A percentile compares a stretch with the other conserved stretches of the same genome.
Evolutionary conservation across 441 rosid genomes (phyloP).

Genomic region (Populus trichocarpa): DNA sequence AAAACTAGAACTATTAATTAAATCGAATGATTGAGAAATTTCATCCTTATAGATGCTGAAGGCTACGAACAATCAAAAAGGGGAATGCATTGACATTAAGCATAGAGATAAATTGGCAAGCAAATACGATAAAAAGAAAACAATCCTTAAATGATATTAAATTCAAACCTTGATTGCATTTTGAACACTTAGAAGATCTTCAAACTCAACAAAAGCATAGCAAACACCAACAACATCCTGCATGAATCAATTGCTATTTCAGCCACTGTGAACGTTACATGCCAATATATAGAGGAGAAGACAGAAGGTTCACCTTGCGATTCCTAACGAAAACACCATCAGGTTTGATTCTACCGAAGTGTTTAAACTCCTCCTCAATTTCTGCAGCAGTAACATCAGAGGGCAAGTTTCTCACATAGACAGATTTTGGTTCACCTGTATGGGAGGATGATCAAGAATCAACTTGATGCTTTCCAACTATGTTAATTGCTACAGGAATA

Average conservation of each 20-base stretch:
- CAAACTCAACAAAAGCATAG: conserved; percentile 76
- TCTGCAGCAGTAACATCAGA: conserved; percentile 54
- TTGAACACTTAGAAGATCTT: conserved; percentile 51
- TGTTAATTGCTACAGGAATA: neutral
- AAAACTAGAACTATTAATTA: neutral
- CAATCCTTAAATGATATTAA: neutral
- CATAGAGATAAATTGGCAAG: too few relatives aligned
- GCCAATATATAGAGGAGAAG: neutral
- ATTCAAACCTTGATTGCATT: conserved; percentile 57
- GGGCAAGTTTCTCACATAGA: conserved; percentile 67
- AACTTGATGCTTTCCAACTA: neutral
- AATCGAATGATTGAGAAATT: neutral
- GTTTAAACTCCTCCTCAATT: conserved; percentile 58
- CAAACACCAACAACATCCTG: conserved; percentile 75
- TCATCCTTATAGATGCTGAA: neutral
- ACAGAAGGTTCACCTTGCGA: conserved; percentile 47
- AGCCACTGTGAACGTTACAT: conserved; percentile 16
- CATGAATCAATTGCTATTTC: conserved; percentile 11
- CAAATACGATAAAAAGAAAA: neutral
- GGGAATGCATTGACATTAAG: too few relatives aligned
- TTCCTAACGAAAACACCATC: conserved; percentile 67
- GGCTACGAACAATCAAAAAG: neutral
- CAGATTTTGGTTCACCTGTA: conserved; percentile 71
- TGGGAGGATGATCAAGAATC: conserved; percentile 11
- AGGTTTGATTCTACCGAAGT: conserved; percentile 58